These are phyloP conservation scores for Infundibulicybe gibba DNA, from an alignment of 768 basidiomycete genomes.

Conservation along the genomic window DNA sequence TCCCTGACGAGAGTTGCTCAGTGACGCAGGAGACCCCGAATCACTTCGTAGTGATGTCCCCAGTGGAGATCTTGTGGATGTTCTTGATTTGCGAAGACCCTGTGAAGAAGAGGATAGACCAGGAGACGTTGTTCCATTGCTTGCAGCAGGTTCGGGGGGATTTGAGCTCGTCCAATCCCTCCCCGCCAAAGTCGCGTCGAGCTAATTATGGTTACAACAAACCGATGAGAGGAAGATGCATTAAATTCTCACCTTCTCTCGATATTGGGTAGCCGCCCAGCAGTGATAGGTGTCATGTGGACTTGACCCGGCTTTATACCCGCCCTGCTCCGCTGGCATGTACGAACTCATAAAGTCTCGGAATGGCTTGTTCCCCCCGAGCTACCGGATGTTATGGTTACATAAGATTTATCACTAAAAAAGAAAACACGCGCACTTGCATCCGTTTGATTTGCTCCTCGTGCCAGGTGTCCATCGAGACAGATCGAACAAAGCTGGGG, in stretches of 20 bases:
- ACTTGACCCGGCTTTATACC: constrained; percentile 59
- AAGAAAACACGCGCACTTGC: constrained; percentile 53
- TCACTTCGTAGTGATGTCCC: constrained; percentile 46
- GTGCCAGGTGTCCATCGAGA: constrained; percentile 97
- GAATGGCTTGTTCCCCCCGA: constrained; percentile 88
- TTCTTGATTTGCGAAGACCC: constrained; percentile 84
- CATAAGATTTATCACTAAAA: constrained; percentile 3
- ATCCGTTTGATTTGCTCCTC: constrained; percentile 85
- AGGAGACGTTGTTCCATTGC: constrained; percentile 42
- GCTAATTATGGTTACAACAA: constrained; percentile 40
- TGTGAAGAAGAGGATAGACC: constrained; percentile 71
- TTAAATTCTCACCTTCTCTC: constrained; percentile 71
- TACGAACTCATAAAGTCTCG: constrained; percentile 75
- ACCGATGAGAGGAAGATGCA: constrained; percentile 1
- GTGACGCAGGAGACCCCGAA: constrained; percentile 54
- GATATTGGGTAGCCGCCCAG: constrained; percentile 94
- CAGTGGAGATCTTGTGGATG: constrained; percentile 53
- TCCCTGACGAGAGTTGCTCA: constrained; percentile 40
- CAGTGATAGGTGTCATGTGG: constrained; percentile 82
- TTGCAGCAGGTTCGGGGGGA: constrained; percentile 50
- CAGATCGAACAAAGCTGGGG: constrained; percentile 81
- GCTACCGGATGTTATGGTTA: constrained; percentile 33
- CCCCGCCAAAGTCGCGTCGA: constrained; percentile 73
- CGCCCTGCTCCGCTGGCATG: constrained; percentile 60
- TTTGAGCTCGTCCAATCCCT: constrained; percentile 76